Conservation (phyloP, 2,329 filamentous ascomycete species). For the Coniochaeta ligniaria region DNA sequence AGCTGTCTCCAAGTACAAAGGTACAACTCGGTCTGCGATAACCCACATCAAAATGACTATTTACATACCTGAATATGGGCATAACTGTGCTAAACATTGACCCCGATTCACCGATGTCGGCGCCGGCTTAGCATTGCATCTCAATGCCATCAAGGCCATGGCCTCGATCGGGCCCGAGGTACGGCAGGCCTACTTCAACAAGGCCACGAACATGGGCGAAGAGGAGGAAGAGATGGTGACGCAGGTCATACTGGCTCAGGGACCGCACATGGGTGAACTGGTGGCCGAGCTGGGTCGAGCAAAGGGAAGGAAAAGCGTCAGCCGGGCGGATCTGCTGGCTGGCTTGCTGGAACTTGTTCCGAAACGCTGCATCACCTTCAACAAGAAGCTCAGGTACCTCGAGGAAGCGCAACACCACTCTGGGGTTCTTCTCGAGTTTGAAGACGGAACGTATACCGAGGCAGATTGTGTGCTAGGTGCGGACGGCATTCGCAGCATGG, state of each 20-base stretch:
- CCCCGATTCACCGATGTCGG: too few species aligned
- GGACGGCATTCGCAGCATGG: conserved; percentile 25
- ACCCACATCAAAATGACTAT: too few species aligned
- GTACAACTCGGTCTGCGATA: neutral
- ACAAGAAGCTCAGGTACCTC: conserved; percentile 6
- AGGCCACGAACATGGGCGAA: conserved; percentile 17
- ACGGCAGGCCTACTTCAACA: conserved; percentile 21
- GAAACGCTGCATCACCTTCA: conserved; percentile 14
- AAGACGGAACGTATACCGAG: conserved; percentile 9
- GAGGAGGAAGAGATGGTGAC: conserved; percentile 22
- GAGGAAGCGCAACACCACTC: conserved; percentile 12
- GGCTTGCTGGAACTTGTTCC: conserved; percentile 20
- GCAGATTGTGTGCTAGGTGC: conserved; percentile 25
- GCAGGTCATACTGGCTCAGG: conserved; percentile 22
- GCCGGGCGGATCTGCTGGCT: conserved; percentile 21
- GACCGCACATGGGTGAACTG: conserved; percentile 5
- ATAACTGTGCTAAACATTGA: too few species aligned
- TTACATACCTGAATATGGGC: too few species aligned
- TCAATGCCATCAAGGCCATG: conserved; percentile 27
- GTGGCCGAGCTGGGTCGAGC: conserved; percentile 21
- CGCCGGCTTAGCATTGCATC: conserved; percentile 28
- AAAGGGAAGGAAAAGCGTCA: conserved; percentile 24
- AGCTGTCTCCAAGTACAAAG: conserved; percentile 16
- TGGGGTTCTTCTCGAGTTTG: conserved; percentile 11
- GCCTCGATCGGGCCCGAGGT: conserved; percentile 24